Evolutionary conservation across 2,329 filamentous ascomycete genomes (phyloP).

Genomic region (Colletotrichum cordylinicola): DNA sequence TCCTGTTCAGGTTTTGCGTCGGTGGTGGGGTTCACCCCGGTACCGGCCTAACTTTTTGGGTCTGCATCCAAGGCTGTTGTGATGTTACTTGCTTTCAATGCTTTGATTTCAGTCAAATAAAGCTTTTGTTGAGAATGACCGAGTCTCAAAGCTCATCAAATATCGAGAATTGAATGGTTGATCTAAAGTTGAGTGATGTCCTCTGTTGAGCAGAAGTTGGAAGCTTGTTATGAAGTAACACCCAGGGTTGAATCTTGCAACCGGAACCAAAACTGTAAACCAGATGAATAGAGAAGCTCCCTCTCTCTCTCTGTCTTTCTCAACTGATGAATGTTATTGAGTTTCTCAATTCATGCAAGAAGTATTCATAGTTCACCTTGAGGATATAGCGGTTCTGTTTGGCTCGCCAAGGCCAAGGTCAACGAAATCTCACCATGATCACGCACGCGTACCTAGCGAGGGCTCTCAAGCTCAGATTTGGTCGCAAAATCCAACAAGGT

Average conservation of each 20-base stretch:
- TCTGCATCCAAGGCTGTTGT: background rate
- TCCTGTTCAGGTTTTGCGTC: slow-evolving; percentile 17
- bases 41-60: slow-evolving; percentile 8
- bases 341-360: background rate
- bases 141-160: background rate
- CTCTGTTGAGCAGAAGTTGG: background rate
- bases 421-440: background rate
- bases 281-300: background rate
- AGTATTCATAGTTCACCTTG: background rate
- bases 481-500: fast-evolving
- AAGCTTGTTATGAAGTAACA: background rate
- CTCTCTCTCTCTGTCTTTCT: background rate
- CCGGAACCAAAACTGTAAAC: background rate
- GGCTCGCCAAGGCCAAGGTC: background rate
- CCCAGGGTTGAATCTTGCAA: background rate
- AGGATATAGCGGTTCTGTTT: background rate
- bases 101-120: background rate
- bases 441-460: too few species aligned
- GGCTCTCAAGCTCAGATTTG: background rate
- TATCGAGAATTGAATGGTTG: background rate
- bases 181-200: background rate
- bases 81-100: background rate
- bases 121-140: background rate
- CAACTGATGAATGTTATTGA: background rate
- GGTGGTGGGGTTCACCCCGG: slow-evolving; percentile 19